These are phyloP conservation scores for Phytophthora crassamura DNA, from an alignment of 352 stramenopile genomes.

Conservation along the genomic window DNA sequence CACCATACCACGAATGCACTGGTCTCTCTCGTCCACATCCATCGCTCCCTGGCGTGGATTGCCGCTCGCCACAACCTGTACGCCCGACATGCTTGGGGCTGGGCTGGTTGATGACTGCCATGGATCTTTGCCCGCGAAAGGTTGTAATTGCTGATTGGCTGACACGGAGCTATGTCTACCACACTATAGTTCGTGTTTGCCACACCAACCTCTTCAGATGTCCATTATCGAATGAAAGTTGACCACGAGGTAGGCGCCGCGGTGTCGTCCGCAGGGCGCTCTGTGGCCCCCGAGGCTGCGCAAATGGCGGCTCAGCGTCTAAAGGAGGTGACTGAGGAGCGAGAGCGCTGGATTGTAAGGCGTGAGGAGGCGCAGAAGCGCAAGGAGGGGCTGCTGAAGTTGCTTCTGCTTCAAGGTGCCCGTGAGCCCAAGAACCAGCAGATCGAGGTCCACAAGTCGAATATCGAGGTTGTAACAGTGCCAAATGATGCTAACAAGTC, in stretches of 20 bases:
- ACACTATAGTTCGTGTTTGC: conserved; percentile 6
- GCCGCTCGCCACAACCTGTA: conserved; percentile 75
- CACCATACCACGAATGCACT: conserved; percentile 76
- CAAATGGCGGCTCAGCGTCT: conserved; percentile 30
- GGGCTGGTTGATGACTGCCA: background rate
- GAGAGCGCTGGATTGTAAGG: conserved; percentile 33
- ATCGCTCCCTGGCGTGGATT: conserved; percentile 83
- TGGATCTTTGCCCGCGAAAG: conserved; percentile 37
- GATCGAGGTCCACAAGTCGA: conserved; percentile 9
- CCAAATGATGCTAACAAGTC: background rate
- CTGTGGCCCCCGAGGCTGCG: conserved; percentile 2
- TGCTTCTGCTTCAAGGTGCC: conserved; percentile 33
- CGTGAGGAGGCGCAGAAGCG: conserved; percentile 35
- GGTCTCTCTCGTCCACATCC: conserved; percentile 77
- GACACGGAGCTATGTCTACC: background rate
- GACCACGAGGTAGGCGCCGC: conserved; percentile 10
- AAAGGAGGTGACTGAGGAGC: conserved; percentile 14
- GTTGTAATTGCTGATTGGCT: conserved; percentile 38
- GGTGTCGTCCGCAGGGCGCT: conserved; percentile 9
- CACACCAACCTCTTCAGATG: conserved; percentile 14
- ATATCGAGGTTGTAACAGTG: conserved; percentile 1
- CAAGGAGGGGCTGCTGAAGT: conserved; percentile 36
- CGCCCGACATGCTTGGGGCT: conserved; percentile 60
- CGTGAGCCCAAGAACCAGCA: conserved; percentile 4
- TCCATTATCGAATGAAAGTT: conserved; percentile 17